Evolutionary conservation across 1,284 basidiomycete species (phyloP).

Genomic region (Gastroboletus turbinatus): DNA sequence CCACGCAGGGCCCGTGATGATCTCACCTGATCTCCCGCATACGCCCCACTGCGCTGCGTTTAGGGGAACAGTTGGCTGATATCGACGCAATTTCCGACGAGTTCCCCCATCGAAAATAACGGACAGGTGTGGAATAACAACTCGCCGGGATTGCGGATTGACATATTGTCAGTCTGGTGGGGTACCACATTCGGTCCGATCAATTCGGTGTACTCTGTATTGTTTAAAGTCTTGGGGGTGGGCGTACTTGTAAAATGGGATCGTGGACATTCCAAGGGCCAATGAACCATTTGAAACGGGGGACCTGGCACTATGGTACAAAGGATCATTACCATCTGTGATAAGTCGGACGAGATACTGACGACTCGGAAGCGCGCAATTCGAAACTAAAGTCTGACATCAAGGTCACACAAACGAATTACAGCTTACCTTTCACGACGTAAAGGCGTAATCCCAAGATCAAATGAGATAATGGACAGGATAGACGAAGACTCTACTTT

Average conservation of each 20-base stretch:
- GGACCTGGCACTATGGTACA: not conserved
- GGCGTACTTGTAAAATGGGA: not conserved
- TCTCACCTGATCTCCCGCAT: not conserved
- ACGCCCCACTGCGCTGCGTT: not conserved
- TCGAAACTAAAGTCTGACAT: not conserved
- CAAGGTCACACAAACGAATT: not conserved
- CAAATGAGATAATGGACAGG: not conserved
- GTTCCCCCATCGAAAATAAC: not conserved
- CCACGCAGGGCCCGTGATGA: not conserved
- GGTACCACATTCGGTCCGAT: not conserved
- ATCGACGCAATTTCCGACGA: not conserved
- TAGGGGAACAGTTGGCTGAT: not conserved
- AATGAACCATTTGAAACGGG: not conserved
- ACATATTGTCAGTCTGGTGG: not conserved
- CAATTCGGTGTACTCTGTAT: not conserved
- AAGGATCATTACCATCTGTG: not conserved
- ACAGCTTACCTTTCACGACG: not conserved
- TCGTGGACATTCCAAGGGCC: not conserved
- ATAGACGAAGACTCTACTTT: not conserved
- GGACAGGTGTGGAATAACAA: not conserved
- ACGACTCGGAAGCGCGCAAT: not conserved
- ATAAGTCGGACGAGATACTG: not conserved
- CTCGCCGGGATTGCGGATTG: not conserved
- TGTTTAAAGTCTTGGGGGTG: not conserved
- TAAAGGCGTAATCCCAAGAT: not conserved